Evolutionary conservation across 352 stramenopile species (phyloP).

Genomic region (Pilasporangium apinafurcum): DNA sequence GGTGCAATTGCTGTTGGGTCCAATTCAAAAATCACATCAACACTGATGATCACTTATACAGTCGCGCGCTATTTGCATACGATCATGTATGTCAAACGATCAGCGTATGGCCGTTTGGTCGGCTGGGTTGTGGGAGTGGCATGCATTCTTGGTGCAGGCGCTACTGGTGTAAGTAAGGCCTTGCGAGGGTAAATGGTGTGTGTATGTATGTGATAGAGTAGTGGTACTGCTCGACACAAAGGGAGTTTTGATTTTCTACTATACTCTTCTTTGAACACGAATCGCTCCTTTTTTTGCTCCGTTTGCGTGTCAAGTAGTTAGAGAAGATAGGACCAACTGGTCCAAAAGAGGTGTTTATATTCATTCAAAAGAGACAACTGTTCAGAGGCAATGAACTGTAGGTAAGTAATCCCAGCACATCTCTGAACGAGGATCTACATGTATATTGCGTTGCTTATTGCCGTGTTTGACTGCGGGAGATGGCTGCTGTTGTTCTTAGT

Average conservation of each 20-base stretch:
- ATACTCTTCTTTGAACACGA: too few relatives aligned
- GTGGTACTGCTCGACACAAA: too few relatives aligned
- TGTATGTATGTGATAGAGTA: too few relatives aligned
- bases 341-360: neutral
- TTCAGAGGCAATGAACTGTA: too few relatives aligned
- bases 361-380: neutral
- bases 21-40: conserved; percentile 20
- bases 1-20: conserved; percentile 24
- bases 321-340: neutral
- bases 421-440: too few relatives aligned
- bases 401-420: too few relatives aligned
- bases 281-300: too few relatives aligned
- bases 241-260: too few relatives aligned
- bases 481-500: too few relatives aligned
- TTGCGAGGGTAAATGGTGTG: too few relatives aligned
- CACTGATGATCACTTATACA: conserved; percentile 33
- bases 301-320: neutral
- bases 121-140: conserved; percentile 19
- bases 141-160: conserved; percentile 15
- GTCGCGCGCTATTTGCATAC: conserved; percentile 29
- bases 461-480: neutral
- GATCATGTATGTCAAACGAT: conserved; percentile 26
- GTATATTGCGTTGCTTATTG: too few relatives aligned
- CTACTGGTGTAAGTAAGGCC: conserved; percentile 12
- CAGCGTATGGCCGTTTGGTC: conserved; percentile 18